These are phyloP conservation scores for Rhodotorula sphaerocarpa DNA, from an alignment of 768 basidiomycete genomes.

Conservation along the genomic window DNA sequence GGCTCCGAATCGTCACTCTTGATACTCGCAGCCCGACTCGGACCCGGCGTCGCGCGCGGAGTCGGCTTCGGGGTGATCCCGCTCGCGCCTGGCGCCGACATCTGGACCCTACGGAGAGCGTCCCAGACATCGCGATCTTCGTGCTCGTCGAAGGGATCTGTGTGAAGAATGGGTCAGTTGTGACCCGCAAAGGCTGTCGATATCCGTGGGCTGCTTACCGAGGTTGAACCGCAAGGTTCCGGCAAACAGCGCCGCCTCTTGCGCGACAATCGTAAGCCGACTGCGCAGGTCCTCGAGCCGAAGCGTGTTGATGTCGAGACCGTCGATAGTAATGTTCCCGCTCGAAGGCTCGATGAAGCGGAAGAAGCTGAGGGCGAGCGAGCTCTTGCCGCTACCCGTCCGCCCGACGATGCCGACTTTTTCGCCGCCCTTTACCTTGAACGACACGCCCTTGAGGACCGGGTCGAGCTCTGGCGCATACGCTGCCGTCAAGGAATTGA, in stretches of 20 bases:
- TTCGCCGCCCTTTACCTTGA: constrained; percentile 42
- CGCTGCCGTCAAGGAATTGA: constrained; percentile 42
- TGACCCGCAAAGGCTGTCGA: constrained; percentile 38
- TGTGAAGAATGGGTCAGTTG: neutral
- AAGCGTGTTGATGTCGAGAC: constrained; percentile 44
- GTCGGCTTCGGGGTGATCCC: constrained; percentile 11
- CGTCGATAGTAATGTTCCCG: constrained; percentile 44
- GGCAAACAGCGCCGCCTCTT: constrained; percentile 63
- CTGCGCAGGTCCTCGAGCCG: constrained; percentile 55
- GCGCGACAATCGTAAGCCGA: constrained; percentile 54
- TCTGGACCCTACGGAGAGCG: constrained; percentile 36
- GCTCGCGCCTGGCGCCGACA: constrained; percentile 31
- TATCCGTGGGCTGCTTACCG: constrained; percentile 47
- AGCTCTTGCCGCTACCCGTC: constrained; percentile 51
- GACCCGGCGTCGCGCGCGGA: constrained; percentile 4
- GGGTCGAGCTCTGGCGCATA: constrained; percentile 42
- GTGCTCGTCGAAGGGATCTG: constrained; percentile 34
- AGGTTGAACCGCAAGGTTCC: constrained; percentile 66
- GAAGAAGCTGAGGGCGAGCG: constrained; percentile 47
- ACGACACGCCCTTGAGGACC: constrained; percentile 43
- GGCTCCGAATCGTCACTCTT: constrained; percentile 5
- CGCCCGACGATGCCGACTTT: constrained; percentile 48
- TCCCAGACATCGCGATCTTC: constrained; percentile 39
- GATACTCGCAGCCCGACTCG: constrained; percentile 2
- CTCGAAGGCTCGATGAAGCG: constrained; percentile 45